These are phyloP conservation scores for Lactifluus volemus DNA, from an alignment of 768 basidiomycete genomes.

Conservation along the genomic window DNA sequence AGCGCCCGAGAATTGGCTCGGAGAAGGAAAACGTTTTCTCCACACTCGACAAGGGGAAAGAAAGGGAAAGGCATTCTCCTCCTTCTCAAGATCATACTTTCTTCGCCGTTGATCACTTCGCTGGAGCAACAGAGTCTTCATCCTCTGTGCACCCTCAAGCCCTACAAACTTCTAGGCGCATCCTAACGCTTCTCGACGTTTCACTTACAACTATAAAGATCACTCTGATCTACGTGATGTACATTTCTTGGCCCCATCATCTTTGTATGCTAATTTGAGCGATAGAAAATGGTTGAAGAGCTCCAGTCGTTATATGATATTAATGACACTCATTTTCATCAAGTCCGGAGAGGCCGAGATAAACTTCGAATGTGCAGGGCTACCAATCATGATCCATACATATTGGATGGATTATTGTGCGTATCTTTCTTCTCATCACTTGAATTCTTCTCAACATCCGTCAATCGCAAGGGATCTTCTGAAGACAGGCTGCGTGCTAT, in stretches of 20 bases:
- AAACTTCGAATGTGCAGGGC: conserved; percentile 4
- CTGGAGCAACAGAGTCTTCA: neutral
- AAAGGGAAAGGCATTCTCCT: neutral
- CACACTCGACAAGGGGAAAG: conserved; percentile 4
- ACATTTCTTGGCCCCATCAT: neutral
- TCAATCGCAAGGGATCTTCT: conserved; percentile 24
- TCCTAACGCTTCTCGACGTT: neutral
- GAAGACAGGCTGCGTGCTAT: conserved; percentile 34
- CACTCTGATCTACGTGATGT: conserved; percentile 9
- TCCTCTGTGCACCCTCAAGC: neutral
- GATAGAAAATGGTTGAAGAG: neutral
- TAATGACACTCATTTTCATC: neutral
- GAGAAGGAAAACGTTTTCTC: conserved; percentile 9
- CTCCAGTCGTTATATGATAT: conserved; percentile 5
- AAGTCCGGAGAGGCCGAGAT: conserved; percentile 5
- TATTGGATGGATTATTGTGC: conserved; percentile 1
- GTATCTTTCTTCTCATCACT: neutral
- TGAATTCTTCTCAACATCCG: neutral
- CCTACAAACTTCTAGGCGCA: neutral
- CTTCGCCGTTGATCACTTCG: neutral
- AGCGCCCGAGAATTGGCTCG: conserved; percentile 1
- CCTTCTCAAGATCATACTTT: neutral
- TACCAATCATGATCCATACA: conserved; percentile 1
- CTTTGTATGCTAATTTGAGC: neutral
- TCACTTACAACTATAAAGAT: neutral